phyloP scores from a whole-genome alignment of 805 yeast genomes.

The Ogataea zsoltii region DNA sequence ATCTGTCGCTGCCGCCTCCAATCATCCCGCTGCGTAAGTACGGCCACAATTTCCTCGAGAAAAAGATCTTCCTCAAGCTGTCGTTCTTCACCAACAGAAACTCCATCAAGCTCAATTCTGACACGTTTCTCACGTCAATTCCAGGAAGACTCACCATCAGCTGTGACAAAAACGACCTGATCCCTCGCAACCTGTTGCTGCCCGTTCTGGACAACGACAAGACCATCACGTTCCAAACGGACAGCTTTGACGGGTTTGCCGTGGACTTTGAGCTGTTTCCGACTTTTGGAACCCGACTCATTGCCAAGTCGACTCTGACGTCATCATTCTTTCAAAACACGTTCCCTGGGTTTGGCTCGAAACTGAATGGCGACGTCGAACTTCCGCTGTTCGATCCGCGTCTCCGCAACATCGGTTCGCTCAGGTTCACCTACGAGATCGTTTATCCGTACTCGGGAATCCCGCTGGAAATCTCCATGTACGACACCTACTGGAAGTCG shows the following conservation, averaged over 20 bases:
- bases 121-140: constrained; percentile 45
- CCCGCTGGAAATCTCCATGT: constrained; percentile 85
- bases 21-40: constrained; percentile 89
- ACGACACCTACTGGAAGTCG: constrained; percentile 96
- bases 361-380: constrained; percentile 40
- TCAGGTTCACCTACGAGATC: constrained; percentile 75
- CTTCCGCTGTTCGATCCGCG: constrained; percentile 83
- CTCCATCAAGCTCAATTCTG: constrained; percentile 45
- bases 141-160: constrained; percentile 86
- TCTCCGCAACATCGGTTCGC: constrained; percentile 77
- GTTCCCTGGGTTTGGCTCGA: constrained; percentile 40
- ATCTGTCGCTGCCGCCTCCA: constrained; percentile 91
- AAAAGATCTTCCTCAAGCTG: constrained; percentile 80
- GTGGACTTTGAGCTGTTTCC: constrained; percentile 92
- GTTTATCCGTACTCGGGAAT: constrained; percentile 86
- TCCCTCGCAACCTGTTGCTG: constrained; percentile 81
- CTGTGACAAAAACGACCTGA: constrained; percentile 72
- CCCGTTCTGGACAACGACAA: constrained; percentile 73
- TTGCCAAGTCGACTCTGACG: constrained; percentile 85
- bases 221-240: constrained; percentile 77
- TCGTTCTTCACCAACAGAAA: constrained; percentile 54
- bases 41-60: constrained; percentile 94
- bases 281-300: constrained; percentile 87
- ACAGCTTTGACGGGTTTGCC: constrained; percentile 67
- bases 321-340: constrained; percentile 47